A percentile compares a stretch with the other conserved stretches of the same genome.
Conservation (phyloP, 2,329 filamentous ascomycete genomes). For the Diaporthe longicolla region DNA sequence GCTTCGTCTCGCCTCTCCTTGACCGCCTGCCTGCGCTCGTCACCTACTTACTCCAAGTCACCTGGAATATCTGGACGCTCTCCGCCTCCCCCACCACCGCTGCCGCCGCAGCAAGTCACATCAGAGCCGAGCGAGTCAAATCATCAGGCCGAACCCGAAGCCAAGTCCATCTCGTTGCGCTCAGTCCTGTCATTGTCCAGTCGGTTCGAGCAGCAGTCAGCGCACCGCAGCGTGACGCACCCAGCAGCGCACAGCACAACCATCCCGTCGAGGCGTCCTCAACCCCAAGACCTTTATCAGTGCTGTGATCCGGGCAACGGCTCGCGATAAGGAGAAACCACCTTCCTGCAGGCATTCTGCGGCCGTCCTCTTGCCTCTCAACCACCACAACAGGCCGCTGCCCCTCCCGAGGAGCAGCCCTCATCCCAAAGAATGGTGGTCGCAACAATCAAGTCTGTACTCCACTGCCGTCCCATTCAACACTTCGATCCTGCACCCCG, state of each 20-base stretch:
- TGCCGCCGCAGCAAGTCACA: constrained; percentile 18
- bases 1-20: constrained; percentile 13
- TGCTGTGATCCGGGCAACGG: constrained; percentile 38
- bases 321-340: constrained; percentile 42
- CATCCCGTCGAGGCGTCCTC: constrained; percentile 30
- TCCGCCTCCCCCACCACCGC: constrained; percentile 24
- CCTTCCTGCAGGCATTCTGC: constrained; percentile 40
- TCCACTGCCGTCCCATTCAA: constrained; percentile 40
- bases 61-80: constrained; percentile 25
- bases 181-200: constrained; percentile 1
- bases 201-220: constrained; percentile 21
- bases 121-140: constrained; percentile 25
- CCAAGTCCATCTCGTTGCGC: constrained; percentile 25
- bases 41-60: constrained; percentile 29
- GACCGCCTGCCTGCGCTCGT: constrained; percentile 33
- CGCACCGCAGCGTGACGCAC: constrained; percentile 12
- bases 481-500: constrained; percentile 24
- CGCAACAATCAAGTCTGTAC: constrained; percentile 75
- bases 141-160: constrained; percentile 21
- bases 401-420: constrained; percentile 57
- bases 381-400: constrained; percentile 44
- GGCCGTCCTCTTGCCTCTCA: constrained; percentile 39
- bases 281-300: constrained; percentile 31
- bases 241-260: constrained; percentile 17
- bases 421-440: constrained; percentile 68